Evolutionary conservation across 2,329 filamentous ascomycete genomes (phyloP), one percentile per base, ranked within the genome.

Genomic region (Macrophomina tecta): DNA sequence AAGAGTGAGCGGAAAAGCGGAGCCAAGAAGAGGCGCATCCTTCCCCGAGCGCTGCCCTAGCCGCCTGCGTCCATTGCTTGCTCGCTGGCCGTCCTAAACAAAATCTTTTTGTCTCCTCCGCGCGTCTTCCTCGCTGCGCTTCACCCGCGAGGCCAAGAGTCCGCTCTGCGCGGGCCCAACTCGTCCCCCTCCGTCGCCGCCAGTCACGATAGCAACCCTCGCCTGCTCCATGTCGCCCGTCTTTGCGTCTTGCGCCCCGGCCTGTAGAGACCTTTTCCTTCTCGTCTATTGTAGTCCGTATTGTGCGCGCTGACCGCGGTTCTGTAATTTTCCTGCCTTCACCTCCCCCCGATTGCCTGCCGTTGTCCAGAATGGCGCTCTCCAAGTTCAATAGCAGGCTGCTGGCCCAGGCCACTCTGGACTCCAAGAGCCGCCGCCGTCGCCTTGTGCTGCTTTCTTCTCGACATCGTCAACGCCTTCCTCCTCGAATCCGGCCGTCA

Each of bases 211-310:
- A 23, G 42, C 28, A 34, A 40, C 48, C 28, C 38, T 16, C 34
- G 23, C 12, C 11, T 34, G 49, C 61, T 30, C 61, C 61, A 64
- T 64, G 61, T 64, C 61, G 48, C 49, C 61, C 48, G 23, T 11
- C 48, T 32, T 45, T 36, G 36, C 48, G 23, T 23, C 46, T 5
- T 42, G 23, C 61, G 48, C 36, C 11, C 58, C 61, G 46, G 46
- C 48, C 61, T 53, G 61, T 64, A 56, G 42, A 28, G 36, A 42
- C 36, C n/a, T 64, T 64, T 64, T 64, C 38, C 61, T 64, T 66
- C 64, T 66, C 18, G 40, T 61, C 45, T 60, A 58, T 42, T 66
- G 53, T 60, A 42, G 51, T 51, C 36, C 49, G 8, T 38, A 16
- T 23, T 51, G 28, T 7, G 32, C 11, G 32, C 46, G 28, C 38